These are phyloP conservation scores for Bothriochloa decipiens DNA, from an alignment of 176 grass and related monocot species.

Conservation along the genomic window DNA sequence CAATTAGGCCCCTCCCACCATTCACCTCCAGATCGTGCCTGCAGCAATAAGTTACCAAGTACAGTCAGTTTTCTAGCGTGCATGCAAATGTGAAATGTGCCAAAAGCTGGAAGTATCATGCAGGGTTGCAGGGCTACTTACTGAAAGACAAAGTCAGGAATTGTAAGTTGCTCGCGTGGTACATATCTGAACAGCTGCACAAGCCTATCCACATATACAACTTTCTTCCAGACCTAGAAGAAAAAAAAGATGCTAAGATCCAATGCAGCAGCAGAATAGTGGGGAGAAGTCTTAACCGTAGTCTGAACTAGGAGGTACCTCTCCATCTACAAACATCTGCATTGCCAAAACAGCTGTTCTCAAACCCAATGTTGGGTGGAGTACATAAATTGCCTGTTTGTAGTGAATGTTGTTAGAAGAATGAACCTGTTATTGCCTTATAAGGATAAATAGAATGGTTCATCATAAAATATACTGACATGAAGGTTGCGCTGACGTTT, in stretches of 20 bases:
- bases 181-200: constrained; percentile 95
- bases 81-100: background rate
- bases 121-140: constrained; percentile 51
- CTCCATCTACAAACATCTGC: constrained; percentile 91
- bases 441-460: background rate
- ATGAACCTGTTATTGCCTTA: background rate
- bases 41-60: constrained; percentile 17
- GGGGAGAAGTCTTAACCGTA: background rate
- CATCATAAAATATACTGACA: constrained; percentile 50
- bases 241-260: constrained; percentile 19
- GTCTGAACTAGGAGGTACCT: constrained; percentile 53
- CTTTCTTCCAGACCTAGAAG: constrained; percentile 91
- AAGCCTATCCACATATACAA: constrained; percentile 85
- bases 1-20: constrained; percentile 88
- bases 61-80: constrained; percentile 3
- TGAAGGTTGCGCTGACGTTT: constrained; percentile 93
- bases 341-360: constrained; percentile 81
- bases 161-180: constrained; percentile 90
- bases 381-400: constrained; percentile 88
- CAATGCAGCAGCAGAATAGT: constrained; percentile 1
- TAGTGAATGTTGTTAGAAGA: constrained; percentile 28
- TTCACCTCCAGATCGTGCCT: constrained; percentile 99
- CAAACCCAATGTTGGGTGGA: constrained; percentile 92
- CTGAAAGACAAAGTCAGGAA: constrained; percentile 99
- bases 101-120: constrained; percentile 5